These are phyloP conservation scores for Xylaria polymorpha DNA, from an alignment of 2,329 filamentous ascomycete genomes.

Conservation along the genomic window DNA sequence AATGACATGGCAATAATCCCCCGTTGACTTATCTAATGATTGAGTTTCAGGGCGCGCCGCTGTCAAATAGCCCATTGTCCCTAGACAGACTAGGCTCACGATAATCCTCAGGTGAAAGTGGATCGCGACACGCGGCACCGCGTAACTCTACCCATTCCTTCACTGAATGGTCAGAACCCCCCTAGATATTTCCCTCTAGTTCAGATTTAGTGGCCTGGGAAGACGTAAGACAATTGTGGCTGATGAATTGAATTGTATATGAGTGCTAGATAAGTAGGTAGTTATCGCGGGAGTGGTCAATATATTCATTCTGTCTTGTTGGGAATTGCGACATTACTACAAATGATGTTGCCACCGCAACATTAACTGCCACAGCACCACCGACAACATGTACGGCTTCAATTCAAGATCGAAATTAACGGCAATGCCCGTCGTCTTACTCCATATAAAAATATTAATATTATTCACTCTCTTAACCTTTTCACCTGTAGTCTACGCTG, in stretches of 20 bases:
- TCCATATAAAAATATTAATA: not conserved
- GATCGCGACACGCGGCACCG: constrained; percentile 23
- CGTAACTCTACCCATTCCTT: constrained; percentile 11
- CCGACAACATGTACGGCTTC: not conserved
- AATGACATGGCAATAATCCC: not conserved
- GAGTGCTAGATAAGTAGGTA: constrained; percentile 2
- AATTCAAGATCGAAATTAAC: not conserved
- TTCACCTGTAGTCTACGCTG: not conserved
- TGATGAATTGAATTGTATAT: not conserved
- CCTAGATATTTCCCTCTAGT: not conserved
- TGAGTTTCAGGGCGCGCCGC: not conserved
- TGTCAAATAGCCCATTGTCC: not conserved
- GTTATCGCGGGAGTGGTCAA: not conserved
- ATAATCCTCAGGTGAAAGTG: constrained; percentile 5
- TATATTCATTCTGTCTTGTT: not conserved
- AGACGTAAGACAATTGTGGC: not conserved
- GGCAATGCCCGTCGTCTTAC: not conserved
- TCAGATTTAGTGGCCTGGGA: not conserved
- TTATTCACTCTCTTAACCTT: not conserved
- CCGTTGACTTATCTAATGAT: not conserved
- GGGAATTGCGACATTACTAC: not conserved
- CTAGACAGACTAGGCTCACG: not conserved
- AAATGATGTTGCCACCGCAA: not conserved
- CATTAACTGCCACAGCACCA: not conserved
- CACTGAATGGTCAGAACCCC: not conserved